These are phyloP conservation scores for Biscutella laevigata DNA, from an alignment of 441 rosid species.

Conservation along the genomic window DNA sequence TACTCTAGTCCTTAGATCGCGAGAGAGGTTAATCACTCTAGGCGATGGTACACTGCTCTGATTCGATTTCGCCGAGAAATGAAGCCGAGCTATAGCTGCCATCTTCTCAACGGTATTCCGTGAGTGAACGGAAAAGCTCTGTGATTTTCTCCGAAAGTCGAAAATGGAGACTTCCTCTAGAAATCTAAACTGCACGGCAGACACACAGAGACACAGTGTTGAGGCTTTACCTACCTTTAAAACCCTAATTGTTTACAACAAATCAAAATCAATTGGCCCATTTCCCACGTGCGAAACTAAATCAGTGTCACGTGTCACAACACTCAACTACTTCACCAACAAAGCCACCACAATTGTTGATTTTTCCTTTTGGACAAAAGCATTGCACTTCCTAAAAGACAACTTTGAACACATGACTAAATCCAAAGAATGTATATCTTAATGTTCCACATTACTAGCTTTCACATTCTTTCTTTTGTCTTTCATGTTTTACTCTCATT, in stretches of 20 bases:
- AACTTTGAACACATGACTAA: neutral
- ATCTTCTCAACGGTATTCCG: slow-evolving; percentile 21
- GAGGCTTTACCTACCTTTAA: too few relatives aligned
- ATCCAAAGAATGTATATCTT: neutral
- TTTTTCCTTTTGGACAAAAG: neutral
- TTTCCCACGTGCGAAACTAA: slow-evolving; percentile 20
- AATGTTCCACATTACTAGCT: neutral
- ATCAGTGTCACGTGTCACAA: slow-evolving; percentile 16
- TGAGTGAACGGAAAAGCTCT: neutral
- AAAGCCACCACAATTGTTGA: slow-evolving; percentile 14
- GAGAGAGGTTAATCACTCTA: slow-evolving; percentile 14
- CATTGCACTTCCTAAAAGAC: neutral
- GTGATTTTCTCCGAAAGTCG: neutral
- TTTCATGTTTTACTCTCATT: neutral
- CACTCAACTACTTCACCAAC: slow-evolving; percentile 24
- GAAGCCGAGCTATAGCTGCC: slow-evolving; percentile 42
- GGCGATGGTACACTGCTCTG: slow-evolving; percentile 21
- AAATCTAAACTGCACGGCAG: too few relatives aligned
- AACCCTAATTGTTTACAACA: slow-evolving; percentile 8
- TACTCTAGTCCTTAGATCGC: slow-evolving; percentile 14
- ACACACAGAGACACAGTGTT: too few relatives aligned
- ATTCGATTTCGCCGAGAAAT: slow-evolving; percentile 27
- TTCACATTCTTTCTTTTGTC: neutral
- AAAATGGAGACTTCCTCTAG: neutral
- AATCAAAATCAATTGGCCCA: slow-evolving; percentile 7